Base-by-base conservation (phyloP, 495 filamentous ascomycete genomes). In the Articulospora tetracladia region DNA sequence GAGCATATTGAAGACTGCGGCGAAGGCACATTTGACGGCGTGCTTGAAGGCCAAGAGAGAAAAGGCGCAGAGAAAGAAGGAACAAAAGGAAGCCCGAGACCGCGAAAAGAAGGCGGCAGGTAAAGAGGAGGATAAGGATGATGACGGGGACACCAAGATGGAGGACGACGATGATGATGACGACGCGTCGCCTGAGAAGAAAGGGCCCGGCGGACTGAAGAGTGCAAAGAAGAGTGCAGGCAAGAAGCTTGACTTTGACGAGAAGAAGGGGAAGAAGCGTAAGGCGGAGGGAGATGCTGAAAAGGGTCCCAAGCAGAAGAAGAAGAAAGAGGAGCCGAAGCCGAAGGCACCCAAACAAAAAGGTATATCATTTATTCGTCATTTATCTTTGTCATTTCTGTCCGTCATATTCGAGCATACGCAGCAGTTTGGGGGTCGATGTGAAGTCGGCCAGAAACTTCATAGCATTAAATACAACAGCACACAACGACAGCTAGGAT, bases 261-360 rank as follows among this genome's bases (percentile, higher is more conserved):
- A 78, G 8, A 87, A 84, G 66, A 92, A 89, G 72, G 86, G 86
- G 30, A 97, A 97, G 84, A 98, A 97, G 80, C 82, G 93, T 56
- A 98, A 98, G 76, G 87, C 92, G 3, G 67, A 69, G 28, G 92
- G 93, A 51, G 87, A 77, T 57, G 83, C 83, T 50, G 84, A 86
- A 23, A 85, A 84, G 61, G 89, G 85, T 61, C 84, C 87, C 4
- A 91, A 91, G 69, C 76, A 79, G 36, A 97, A 97, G 83, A 96
- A 96, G 75, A 92, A 94, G 75, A 96, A 96, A 74, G 94, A 97
- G 72, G 93, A 98, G 62, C 90, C 92, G 1, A 97, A 97, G 69
- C 81, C 88, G 13, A 96, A 97, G 71, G 77, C 81, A 0, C 83
- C 90, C 3, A 96, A 96, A 63, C 90, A 91, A 0, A 97, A 97